phyloP scores from a whole-genome alignment of 176 grass and related monocot species.

The Eremochloa ophiuroides region DNA sequence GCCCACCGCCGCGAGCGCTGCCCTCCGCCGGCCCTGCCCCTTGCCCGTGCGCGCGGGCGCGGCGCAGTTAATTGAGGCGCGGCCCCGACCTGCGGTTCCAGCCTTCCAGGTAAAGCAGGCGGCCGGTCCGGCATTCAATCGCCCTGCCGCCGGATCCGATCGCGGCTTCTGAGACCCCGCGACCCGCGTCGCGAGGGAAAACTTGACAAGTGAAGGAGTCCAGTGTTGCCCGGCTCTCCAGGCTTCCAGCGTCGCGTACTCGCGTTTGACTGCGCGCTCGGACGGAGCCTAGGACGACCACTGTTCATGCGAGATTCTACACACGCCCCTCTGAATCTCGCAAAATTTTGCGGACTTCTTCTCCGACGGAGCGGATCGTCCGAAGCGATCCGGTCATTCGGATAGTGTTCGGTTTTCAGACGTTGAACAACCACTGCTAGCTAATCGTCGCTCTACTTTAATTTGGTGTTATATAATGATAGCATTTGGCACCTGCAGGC shows the following conservation, averaged over 20 bases:
- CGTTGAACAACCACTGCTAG: not conserved
- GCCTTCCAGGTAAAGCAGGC: not conserved
- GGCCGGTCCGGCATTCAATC: not conserved
- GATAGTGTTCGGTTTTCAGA: not conserved
- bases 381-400: not conserved
- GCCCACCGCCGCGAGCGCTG: not conserved
- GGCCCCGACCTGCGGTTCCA: not conserved
- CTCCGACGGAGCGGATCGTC: not conserved
- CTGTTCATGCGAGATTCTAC: not conserved
- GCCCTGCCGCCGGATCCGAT: too few relatives aligned
- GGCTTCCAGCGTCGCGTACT: too few relatives aligned
- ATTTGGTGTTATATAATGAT: not conserved
- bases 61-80: not conserved
- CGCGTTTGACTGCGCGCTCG: not conserved
- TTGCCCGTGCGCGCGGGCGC: not conserved
- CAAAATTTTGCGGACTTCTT: not conserved
- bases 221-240: not conserved
- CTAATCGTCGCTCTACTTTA: not conserved
- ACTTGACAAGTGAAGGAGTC: not conserved
- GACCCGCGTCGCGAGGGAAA: not conserved
- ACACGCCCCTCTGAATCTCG: not conserved
- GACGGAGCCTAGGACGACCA: not conserved
- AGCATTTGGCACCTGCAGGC: not conserved
- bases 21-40: not conserved
- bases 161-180: too few relatives aligned